Evolutionary conservation across 768 basidiomycete genomes (phyloP).

Genomic region (Strobilomyces dryophilus): DNA sequence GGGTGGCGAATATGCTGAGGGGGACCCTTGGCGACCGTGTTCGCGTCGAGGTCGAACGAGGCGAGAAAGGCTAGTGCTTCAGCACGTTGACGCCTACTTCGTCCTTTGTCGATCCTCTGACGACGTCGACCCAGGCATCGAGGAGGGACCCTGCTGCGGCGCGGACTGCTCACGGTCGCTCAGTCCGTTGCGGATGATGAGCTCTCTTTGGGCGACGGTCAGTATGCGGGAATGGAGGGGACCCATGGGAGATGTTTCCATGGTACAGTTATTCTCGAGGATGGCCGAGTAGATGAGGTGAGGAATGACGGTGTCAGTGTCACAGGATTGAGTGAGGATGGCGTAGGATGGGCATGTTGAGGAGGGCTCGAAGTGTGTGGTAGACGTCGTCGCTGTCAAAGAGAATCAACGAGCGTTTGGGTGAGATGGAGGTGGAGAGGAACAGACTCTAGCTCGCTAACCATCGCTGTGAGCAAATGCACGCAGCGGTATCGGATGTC

Average conservation of each 20-base stretch:
- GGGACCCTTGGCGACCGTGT: constrained; percentile 70
- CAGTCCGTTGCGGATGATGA: constrained; percentile 76
- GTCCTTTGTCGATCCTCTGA: constrained; percentile 31
- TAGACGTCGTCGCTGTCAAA: neutral
- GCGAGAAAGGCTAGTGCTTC: constrained; percentile 46
- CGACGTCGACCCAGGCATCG: constrained; percentile 68
- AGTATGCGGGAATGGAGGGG: constrained; percentile 62
- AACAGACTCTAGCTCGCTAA: constrained; percentile 83
- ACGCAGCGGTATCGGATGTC: constrained; percentile 72
- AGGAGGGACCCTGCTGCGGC: no score
- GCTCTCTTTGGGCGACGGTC: constrained; percentile 67
- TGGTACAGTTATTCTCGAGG: constrained; percentile 43
- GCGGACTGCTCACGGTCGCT: constrained; percentile 71
- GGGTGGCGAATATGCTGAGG: constrained; percentile 62
- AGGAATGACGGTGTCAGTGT: constrained; percentile 48
- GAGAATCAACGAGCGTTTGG: neutral
- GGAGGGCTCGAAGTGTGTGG: constrained; percentile 52
- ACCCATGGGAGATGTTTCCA: constrained; percentile 27
- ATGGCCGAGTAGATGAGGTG: no score
- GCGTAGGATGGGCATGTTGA: constrained; percentile 62
- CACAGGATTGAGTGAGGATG: constrained; percentile 74
- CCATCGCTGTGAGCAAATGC: constrained; percentile 71
- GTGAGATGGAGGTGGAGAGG: neutral
- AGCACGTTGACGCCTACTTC: constrained; percentile 35
- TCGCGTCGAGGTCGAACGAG: constrained; percentile 57